phyloP scores from a whole-genome alignment of 164 flowering plant species.

The Stephania japonica region DNA sequence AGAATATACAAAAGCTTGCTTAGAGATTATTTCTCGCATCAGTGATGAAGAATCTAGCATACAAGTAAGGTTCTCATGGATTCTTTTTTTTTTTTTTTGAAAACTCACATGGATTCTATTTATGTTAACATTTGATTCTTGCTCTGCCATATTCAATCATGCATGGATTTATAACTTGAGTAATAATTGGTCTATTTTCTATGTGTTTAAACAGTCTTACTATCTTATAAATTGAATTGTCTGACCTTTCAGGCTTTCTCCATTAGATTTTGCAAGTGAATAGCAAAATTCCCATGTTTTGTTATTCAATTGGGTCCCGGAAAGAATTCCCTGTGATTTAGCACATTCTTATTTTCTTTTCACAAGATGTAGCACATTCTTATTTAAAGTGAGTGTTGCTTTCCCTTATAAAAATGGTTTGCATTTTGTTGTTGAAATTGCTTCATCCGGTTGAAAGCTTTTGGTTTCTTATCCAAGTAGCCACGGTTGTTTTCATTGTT shows the following conservation, averaged over 20 bases:
- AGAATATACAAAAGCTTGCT: conserved; percentile 73
- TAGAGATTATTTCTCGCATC: conserved; percentile 84
- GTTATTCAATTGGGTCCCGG: neutral
- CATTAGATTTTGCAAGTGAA: neutral
- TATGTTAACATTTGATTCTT: neutral
- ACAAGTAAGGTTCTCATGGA: conserved; percentile 52
- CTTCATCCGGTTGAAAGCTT: neutral
- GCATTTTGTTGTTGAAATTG: neutral
- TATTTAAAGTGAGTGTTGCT: neutral
- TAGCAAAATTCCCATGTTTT: neutral
- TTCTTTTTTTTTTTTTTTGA: neutral
- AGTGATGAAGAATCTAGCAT: conserved; percentile 94
- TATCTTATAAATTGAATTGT: neutral
- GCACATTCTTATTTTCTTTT: neutral
- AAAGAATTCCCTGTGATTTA: neutral
- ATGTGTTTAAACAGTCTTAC: neutral
- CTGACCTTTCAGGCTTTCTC: neutral
- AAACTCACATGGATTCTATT: no score
- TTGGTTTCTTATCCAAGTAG: neutral
- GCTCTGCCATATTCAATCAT: neutral
- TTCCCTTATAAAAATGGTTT: neutral
- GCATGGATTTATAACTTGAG: neutral
- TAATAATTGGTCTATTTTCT: neutral
- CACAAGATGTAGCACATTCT: neutral
- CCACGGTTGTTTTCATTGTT: neutral